Evolutionary conservation across 202 grass and related monocot genomes (phyloP), one percentile per base, ranked within the genome.

Genomic region (Setaria italica): DNA sequence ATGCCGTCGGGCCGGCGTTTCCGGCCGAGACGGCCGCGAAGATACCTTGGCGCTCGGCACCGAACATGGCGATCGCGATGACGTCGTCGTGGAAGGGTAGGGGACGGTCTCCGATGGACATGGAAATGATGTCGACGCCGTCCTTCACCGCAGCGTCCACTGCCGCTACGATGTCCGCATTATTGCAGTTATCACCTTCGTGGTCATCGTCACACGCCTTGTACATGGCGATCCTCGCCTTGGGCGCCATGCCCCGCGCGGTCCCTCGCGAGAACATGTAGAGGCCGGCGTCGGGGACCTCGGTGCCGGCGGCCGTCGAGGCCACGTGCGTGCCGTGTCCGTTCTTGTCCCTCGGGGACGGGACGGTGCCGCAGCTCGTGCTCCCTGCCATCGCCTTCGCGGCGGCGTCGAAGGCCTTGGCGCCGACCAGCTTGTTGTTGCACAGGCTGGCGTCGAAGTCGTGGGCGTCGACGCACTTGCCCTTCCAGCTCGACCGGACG

Each of bases 321-420:
- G 90, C 66, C 20, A 89, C 79, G 74, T 95, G 93, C 20, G 90
- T 95, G 25, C 90, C 89, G 78, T 91, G 92, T 4, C 87, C 84
- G 0, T 0, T 0, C n/a, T 13, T 1, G 67, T 94, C 89, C 72
- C 84, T 84, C 29, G 92, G 85, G 0, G 84, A 89, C 16, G 15
- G 16, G 66, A 59, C 35, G n/a, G 11, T 4, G 14, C 0, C 4
- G 21, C 19, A 0, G 47, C 13, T 17, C 29, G 2, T 8, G 6
- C 13, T 33, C 6, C 7, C 47, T 0, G 15, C 74, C 49, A 11
- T 20, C 9, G 62, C 19, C 2, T 54, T 9, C 3, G 50, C 50
- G 11, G 48, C 60, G 9, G 67, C 12, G 9, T 0, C 20, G 74
- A 89, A 89, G 14, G 69, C 82, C 48, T 88, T 77, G 60, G 87